Conservation (phyloP, 495 filamentous ascomycete genomes). For the Penicillium steckii region DNA sequence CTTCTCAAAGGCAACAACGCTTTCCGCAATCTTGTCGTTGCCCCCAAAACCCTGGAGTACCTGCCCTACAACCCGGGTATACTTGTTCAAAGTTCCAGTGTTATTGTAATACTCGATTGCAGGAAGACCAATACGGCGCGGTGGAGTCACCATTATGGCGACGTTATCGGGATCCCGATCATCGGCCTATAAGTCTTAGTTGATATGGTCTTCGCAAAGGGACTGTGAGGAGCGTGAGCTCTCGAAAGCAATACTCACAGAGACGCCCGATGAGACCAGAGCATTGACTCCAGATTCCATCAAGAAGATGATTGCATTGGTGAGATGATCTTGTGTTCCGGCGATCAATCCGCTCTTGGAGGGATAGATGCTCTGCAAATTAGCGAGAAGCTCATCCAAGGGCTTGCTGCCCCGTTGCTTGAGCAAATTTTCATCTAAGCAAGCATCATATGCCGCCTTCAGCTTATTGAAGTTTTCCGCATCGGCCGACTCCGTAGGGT, state of each 20-base stretch:
- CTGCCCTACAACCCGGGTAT: constrained; percentile 47
- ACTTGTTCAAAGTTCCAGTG: constrained; percentile 49
- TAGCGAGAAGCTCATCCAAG: constrained; percentile 45
- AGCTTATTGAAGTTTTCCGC: constrained; percentile 66
- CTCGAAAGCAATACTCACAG: constrained; percentile 44
- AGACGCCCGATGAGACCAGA: constrained; percentile 45
- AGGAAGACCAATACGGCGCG: constrained; percentile 55
- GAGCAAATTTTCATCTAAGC: constrained; percentile 57
- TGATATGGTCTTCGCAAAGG: no score
- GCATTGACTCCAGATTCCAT: constrained; percentile 50
- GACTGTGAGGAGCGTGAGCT: no score
- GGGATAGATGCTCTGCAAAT: constrained; percentile 55
- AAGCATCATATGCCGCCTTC: constrained; percentile 61
- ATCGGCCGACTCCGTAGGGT: constrained; percentile 50
- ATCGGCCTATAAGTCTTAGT: constrained; percentile 40
- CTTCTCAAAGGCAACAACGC: constrained; percentile 59
- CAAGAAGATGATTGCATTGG: constrained; percentile 53
- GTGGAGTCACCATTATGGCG: constrained; percentile 54
- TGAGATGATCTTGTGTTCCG: constrained; percentile 42
- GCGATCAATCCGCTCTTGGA: constrained; percentile 37
- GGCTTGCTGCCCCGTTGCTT: constrained; percentile 54
- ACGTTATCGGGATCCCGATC: constrained; percentile 66
- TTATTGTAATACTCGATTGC: constrained; percentile 66
- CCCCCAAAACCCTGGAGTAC: constrained; percentile 36
- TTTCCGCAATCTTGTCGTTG: constrained; percentile 29